These are phyloP conservation scores for Penicillium sp. DNA, from an alignment of 2,329 filamentous ascomycete species.

Conservation along the genomic window DNA sequence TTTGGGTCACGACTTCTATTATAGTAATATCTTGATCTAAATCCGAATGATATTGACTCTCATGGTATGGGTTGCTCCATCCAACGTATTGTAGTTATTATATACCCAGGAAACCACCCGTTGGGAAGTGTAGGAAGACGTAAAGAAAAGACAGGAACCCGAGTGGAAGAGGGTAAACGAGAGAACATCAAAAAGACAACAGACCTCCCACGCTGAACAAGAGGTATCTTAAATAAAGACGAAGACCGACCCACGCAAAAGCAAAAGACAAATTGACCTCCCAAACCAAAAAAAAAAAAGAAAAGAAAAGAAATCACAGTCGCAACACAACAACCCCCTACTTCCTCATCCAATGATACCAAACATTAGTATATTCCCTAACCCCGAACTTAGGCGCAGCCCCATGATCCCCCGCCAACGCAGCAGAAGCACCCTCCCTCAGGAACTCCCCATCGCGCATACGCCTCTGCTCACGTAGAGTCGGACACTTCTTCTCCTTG, in stretches of 20 bases:
- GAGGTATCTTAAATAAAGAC: constrained; percentile 19
- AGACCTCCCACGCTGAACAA: constrained; percentile 13
- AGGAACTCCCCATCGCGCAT: constrained; percentile 43
- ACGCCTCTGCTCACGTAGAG: constrained; percentile 43
- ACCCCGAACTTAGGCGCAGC: not conserved
- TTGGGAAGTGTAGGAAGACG: not conserved
- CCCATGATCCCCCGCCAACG: constrained; percentile 16
- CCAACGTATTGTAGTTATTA: not conserved
- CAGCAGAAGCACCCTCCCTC: constrained; percentile 26
- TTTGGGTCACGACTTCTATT: not conserved
- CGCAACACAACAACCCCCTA: not conserved
- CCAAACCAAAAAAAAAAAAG: not conserved
- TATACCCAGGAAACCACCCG: not conserved
- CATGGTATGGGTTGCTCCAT: not conserved
- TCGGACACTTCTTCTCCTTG: constrained; percentile 45
- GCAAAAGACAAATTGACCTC: constrained; percentile 7
- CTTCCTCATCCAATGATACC: constrained; percentile 47
- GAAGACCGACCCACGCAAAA: constrained; percentile 11
- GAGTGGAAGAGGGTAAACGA: constrained; percentile 2
- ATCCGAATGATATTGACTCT: not conserved
- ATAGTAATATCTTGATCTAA: not conserved
- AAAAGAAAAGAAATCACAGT: too few species aligned
- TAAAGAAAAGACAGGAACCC: constrained; percentile 1
- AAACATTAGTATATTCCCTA: constrained; percentile 37
- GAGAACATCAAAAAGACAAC: constrained; percentile 1